A percentile compares a stretch with the other conserved stretches of the same genome.
Evolutionary conservation across 2,329 filamentous ascomycete genomes (phyloP).

Genomic region (Hyphodiscus sp.): DNA sequence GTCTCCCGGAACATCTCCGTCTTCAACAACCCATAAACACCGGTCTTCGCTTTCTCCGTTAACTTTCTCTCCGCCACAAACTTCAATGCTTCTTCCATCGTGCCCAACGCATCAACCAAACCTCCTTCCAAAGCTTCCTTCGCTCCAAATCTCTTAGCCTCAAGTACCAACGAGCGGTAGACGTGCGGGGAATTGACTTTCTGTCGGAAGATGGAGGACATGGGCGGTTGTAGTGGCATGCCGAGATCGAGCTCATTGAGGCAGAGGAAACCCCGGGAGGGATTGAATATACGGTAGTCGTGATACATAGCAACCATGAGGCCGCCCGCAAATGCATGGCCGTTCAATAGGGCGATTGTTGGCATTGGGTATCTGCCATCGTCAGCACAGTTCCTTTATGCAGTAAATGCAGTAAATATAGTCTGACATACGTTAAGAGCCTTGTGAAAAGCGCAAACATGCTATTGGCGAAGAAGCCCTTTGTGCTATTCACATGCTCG

Average conservation of each 20-base stretch:
- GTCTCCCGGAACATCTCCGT: constrained; percentile 68
- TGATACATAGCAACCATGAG: constrained; percentile 77
- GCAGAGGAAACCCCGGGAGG: constrained; percentile 64
- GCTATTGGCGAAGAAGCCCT: constrained; percentile 53
- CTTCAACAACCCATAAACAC: constrained; percentile 67
- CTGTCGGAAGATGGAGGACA: constrained; percentile 67
- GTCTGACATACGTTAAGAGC: constrained; percentile 46
- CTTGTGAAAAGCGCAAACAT: constrained; percentile 61
- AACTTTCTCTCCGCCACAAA: constrained; percentile 56
- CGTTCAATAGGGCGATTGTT: constrained; percentile 71
- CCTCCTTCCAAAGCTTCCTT: constrained; percentile 57
- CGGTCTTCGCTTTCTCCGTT: constrained; percentile 53
- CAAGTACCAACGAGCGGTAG: constrained; percentile 63
- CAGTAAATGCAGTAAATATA: too few species aligned
- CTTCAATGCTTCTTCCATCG: constrained; percentile 53
- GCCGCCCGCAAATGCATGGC: constrained; percentile 77
- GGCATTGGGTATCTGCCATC: constrained; percentile 64
- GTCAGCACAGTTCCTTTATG: not conserved
- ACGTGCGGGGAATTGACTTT: constrained; percentile 50
- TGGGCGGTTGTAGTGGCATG: constrained; percentile 64
- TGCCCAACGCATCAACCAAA: constrained; percentile 62
- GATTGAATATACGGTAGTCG: constrained; percentile 75
- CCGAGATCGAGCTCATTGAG: constrained; percentile 79
- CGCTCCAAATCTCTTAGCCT: constrained; percentile 61
- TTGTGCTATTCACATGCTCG: constrained; percentile 52